These are phyloP conservation scores for Oryza brachyantha DNA, from an alignment of 176 grass and related monocot genomes.

Conservation along the genomic window DNA sequence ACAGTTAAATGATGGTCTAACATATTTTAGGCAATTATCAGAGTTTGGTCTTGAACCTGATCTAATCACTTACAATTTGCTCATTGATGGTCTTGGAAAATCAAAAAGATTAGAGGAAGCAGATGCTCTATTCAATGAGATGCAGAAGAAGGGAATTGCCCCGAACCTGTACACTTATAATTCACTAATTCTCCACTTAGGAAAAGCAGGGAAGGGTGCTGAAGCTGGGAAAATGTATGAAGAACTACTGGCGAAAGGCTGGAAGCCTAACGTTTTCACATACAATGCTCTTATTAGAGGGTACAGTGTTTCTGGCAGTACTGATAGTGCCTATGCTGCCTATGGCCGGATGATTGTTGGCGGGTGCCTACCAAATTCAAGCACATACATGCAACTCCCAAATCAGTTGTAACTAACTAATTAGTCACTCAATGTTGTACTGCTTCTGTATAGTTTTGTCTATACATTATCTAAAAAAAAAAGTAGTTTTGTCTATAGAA, in stretches of 20 bases:
- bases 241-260: constrained; percentile 73
- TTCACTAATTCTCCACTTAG: constrained; percentile 82
- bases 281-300: constrained; percentile 89
- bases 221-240: constrained; percentile 85
- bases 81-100: constrained; percentile 82
- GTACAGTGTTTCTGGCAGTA: constrained; percentile 56
- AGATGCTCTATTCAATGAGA: constrained; percentile 60
- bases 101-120: constrained; percentile 67
- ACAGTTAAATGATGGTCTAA: constrained; percentile 59
- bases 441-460: constrained; percentile 41
- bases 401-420: constrained; percentile 47
- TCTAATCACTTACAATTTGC: constrained; percentile 83
- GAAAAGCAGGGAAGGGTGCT: constrained; percentile 62
- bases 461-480: no score
- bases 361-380: constrained; percentile 72
- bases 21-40: constrained; percentile 63
- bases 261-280: constrained; percentile 83
- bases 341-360: constrained; percentile 76
- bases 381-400: constrained; percentile 87
- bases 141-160: constrained; percentile 68
- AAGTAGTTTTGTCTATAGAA: constrained; percentile 27
- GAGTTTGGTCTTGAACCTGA: constrained; percentile 64
- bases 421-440: constrained; percentile 23
- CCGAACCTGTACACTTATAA: constrained; percentile 91
- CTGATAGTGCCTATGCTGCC: constrained; percentile 67